Base-by-base conservation (phyloP, 441 rosid genomes). In the Gossypium davidsonii region DNA sequence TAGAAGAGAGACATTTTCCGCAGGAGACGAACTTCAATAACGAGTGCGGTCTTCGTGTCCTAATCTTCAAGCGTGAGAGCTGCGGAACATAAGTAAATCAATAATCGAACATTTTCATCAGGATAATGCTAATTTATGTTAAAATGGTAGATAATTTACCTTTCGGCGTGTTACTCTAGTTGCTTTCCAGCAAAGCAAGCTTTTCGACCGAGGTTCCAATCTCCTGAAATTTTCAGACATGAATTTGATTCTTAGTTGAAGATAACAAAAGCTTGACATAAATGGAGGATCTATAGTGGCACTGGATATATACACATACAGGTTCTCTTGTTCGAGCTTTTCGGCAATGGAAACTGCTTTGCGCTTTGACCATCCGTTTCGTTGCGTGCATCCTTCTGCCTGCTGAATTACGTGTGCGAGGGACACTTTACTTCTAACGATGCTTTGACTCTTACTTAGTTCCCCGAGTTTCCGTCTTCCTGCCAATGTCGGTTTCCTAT, bases 241-340 rank as follows among this genome's bases (percentile, higher is more conserved):
- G 39, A 70, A 21, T 4, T 60, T 20, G 20, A 28, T 23, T 55
- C 57, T 14, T 48, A 6, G 14, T 23, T 61, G 25, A 55, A 37
- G 4, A 39, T 63, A 0, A 63, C 4, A 17, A 37, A 18, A 49
- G 34, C 34, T 31, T 28, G 34, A 28, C 34, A 28, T 28, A 28
- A 28, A 28, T 28, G 31, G 46, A 3, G 20, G 71, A 73, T 23
- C 14, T 60, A 51, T 11, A 39, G 48, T 48, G 39, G 37, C 17
- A 53, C 28, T 31, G 34, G 7, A 56, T 14, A 75, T 69, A 72
- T 73, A 85, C 96, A 48, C 97, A 48, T 83, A 96, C 99, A 96
- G 86, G 74, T 96, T 96, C 76, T 96, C 99, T 83, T 93, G 97
- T 82, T 96, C 99, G 49, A 96, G 98, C 85, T 88, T 96, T 86